Percentiles rank a stretch among this genome's conserved stretches.
Evolutionary conservation across 2,329 filamentous ascomycete genomes (phyloP).

Genomic region (Fusarium keratoplasticum): DNA sequence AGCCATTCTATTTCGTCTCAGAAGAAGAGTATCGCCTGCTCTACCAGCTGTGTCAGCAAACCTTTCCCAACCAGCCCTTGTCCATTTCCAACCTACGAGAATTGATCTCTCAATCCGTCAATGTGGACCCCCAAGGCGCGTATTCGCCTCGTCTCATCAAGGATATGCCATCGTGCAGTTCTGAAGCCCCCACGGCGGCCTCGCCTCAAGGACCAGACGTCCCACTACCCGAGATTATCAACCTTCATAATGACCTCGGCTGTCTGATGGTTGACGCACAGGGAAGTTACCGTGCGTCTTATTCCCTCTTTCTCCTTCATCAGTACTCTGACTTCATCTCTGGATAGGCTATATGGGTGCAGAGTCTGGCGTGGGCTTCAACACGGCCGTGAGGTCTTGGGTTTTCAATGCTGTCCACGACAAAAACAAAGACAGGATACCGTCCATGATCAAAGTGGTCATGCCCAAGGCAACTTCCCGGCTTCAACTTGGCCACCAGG

Average conservation of each 20-base stretch:
- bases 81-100: neutral
- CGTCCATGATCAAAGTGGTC: neutral
- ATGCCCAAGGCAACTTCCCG: neutral
- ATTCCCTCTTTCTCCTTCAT: neutral
- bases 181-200: neutral
- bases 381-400: neutral
- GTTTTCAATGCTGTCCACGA: neutral
- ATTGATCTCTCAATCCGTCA: neutral
- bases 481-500: neutral
- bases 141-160: fast-evolving
- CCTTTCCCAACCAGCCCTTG: neutral
- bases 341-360: neutral
- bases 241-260: neutral
- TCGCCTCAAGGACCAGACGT: neutral
- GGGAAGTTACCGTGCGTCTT: neutral
- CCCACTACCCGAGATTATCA: neutral
- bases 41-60: neutral
- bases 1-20: neutral
- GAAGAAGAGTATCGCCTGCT: neutral
- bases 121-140: fast-evolving
- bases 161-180: neutral
- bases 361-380: neutral
- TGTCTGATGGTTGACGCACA: neutral
- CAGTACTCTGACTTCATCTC: neutral
- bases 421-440: neutral